phyloP scores from a whole-genome alignment of 2,329 filamentous ascomycete species.

The Mariannaea elegans region DNA sequence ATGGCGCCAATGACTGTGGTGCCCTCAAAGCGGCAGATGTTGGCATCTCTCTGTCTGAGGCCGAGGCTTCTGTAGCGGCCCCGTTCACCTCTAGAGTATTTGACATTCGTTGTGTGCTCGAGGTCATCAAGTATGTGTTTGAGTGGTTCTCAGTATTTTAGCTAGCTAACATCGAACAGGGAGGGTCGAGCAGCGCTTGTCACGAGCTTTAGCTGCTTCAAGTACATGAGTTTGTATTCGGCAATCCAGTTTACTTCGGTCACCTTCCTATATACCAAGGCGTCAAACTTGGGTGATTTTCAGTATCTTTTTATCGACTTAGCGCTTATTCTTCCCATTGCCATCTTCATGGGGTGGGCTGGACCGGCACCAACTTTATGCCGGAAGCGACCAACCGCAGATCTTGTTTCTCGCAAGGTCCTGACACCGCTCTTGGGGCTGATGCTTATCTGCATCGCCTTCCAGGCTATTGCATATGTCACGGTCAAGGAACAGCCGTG shows the following conservation, averaged over 20 bases:
- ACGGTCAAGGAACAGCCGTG: conserved; percentile 82
- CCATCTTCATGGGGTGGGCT: conserved; percentile 99
- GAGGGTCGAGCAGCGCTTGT: conserved; percentile 94
- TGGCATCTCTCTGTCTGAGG: conserved; percentile 95
- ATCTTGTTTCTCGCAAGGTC: conserved; percentile 92
- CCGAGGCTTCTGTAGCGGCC: conserved; percentile 96
- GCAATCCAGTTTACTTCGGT: conserved; percentile 99
- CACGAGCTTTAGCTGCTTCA: conserved; percentile 99
- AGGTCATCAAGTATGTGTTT: conserved; percentile 76
- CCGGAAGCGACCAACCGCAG: conserved; percentile 88
- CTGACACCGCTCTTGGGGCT: conserved; percentile 89
- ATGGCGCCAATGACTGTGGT: conserved; percentile 97
- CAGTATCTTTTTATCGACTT: conserved; percentile 98
- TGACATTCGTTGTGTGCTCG: conserved; percentile 93
- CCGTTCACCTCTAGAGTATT: conserved; percentile 96
- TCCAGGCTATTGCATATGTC: conserved; percentile 79
- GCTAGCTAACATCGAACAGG: conserved; percentile 52
- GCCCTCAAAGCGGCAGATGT: conserved; percentile 97
- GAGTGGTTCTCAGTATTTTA: background rate
- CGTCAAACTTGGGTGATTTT: conserved; percentile 95
- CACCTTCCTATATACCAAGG: conserved; percentile 93
- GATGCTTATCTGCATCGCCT: conserved; percentile 79
- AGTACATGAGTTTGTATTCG: conserved; percentile 99
- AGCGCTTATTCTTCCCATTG: conserved; percentile 90
- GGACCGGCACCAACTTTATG: conserved; percentile 81